These are phyloP conservation scores for Suhomyces choctaworum DNA, from an alignment of 1,139 yeast genomes.

Conservation along the genomic window DNA sequence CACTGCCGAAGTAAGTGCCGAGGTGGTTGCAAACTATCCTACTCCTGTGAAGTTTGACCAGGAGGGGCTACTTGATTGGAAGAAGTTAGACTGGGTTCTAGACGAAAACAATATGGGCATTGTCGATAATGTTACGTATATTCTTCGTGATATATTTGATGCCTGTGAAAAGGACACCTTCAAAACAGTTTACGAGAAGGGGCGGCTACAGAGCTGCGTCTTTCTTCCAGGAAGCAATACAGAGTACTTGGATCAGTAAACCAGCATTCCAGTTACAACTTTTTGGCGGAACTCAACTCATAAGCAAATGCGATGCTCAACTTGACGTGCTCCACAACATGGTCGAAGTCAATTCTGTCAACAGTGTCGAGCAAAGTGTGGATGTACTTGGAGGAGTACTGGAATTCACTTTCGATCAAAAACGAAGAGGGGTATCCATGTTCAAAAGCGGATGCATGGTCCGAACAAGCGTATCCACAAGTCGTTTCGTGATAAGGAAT, in stretches of 20 bases:
- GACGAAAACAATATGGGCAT: conserved; percentile 45
- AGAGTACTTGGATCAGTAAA: conserved; percentile 8
- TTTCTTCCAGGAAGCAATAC: conserved; percentile 19
- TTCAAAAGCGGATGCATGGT: conserved; percentile 83
- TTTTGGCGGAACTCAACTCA: conserved; percentile 51
- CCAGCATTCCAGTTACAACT: conserved; percentile 5
- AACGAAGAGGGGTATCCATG: conserved; percentile 83
- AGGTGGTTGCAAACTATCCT: conserved; percentile 26
- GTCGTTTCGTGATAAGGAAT: conserved; percentile 72
- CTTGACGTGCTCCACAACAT: conserved; percentile 61
- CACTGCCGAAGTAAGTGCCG: conserved; percentile 36
- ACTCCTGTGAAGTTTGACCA: conserved; percentile 26
- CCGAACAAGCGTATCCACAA: conserved; percentile 94
- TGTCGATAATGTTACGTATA: conserved; percentile 40
- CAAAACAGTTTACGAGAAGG: conserved; percentile 22
- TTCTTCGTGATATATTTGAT: conserved; percentile 29
- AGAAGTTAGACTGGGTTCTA: conserved; percentile 39
- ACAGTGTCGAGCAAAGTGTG: conserved; percentile 81
- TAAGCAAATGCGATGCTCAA: conserved; percentile 68
- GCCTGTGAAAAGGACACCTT: conserved; percentile 26
- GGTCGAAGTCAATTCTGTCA: conserved; percentile 61
- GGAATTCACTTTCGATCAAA: conserved; percentile 74
- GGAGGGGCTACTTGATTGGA: conserved; percentile 53
- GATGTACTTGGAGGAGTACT: conserved; percentile 62
- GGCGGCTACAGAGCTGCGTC: conserved; percentile 18